Conservation (phyloP, 148 eudicot genomes). For the Bassia scoparia region DNA sequence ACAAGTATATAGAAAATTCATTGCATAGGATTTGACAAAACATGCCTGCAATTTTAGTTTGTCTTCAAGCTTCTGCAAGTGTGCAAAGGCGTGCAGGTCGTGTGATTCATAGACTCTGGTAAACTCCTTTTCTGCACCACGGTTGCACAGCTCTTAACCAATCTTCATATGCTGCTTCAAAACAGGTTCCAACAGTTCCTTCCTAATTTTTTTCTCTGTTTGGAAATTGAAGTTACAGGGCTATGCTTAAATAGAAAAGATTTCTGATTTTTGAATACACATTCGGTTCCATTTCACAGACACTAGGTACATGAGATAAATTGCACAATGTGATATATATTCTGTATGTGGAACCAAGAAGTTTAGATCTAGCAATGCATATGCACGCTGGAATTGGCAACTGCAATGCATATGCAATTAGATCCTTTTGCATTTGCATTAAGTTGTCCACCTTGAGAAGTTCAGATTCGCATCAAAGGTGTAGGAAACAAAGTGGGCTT, state of each 20-base stretch:
- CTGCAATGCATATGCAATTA: not conserved
- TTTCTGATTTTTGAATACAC: too few relatives aligned
- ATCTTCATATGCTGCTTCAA: constrained; percentile 31
- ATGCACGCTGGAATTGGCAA: not conserved
- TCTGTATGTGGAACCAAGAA: too few relatives aligned
- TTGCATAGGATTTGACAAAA: not conserved
- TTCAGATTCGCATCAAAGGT: not conserved
- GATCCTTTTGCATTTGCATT: not conserved
- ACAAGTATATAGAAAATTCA: too few relatives aligned
- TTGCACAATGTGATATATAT: too few relatives aligned
- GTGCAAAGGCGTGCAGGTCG: constrained; percentile 45
- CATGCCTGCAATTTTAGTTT: constrained; percentile 42
- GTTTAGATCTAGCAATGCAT: not conserved
- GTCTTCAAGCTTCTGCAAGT: constrained; percentile 68
- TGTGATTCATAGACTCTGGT: constrained; percentile 73
- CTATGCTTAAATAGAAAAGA: constrained; percentile 1
- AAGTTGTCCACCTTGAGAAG: not conserved
- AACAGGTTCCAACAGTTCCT: constrained; percentile 37
- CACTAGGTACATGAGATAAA: too few relatives aligned
- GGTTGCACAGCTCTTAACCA: constrained; percentile 45
- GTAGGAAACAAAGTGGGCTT: not conserved
- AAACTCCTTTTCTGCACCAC: constrained; percentile 75
- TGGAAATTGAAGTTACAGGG: not conserved
- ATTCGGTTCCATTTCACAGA: too few relatives aligned
- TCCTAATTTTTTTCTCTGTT: not conserved